phyloP scores from a whole-genome alignment of 805 yeast genomes.

The Clavispora asparagi region DNA sequence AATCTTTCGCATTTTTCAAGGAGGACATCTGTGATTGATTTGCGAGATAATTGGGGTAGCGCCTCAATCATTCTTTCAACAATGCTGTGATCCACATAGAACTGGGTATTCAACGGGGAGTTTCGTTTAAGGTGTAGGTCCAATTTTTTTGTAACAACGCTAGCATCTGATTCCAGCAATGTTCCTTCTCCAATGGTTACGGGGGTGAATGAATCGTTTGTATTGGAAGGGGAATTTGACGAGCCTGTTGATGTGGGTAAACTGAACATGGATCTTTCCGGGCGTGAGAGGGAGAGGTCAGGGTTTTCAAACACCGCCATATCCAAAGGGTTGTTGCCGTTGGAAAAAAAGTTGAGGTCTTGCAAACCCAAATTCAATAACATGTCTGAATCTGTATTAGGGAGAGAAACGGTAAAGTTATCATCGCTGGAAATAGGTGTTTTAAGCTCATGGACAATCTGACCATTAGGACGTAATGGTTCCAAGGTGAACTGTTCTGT shows the following conservation, averaged over 20 bases:
- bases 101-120: slow-evolving; percentile 25
- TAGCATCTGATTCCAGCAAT: slow-evolving; percentile 1
- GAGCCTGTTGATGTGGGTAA: slow-evolving; percentile 18
- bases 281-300: not conserved
- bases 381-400: slow-evolving; percentile 2
- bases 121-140: slow-evolving; percentile 21
- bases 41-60: slow-evolving; percentile 23
- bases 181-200: slow-evolving; percentile 9
- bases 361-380: slow-evolving; percentile 23
- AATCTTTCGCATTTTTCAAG: slow-evolving; percentile 17
- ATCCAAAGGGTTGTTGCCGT: slow-evolving; percentile 35
- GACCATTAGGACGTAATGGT: not conserved
- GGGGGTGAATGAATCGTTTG: slow-evolving; percentile 20
- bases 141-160: slow-evolving; percentile 5
- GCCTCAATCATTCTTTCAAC: slow-evolving; percentile 30
- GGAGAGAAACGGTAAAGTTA: not conserved
- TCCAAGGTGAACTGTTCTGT: not conserved
- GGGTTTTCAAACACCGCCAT: slow-evolving; percentile 19
- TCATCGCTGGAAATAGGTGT: not conserved
- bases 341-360: slow-evolving; percentile 34
- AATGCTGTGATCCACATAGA: slow-evolving; percentile 33
- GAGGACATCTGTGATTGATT: slow-evolving; percentile 23
- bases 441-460: not conserved
- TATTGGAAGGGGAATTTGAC: slow-evolving; percentile 29
- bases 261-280: not conserved